Conservation (phyloP, 1,139 yeast species). For the Yamadazyma trypodendri region DNA sequence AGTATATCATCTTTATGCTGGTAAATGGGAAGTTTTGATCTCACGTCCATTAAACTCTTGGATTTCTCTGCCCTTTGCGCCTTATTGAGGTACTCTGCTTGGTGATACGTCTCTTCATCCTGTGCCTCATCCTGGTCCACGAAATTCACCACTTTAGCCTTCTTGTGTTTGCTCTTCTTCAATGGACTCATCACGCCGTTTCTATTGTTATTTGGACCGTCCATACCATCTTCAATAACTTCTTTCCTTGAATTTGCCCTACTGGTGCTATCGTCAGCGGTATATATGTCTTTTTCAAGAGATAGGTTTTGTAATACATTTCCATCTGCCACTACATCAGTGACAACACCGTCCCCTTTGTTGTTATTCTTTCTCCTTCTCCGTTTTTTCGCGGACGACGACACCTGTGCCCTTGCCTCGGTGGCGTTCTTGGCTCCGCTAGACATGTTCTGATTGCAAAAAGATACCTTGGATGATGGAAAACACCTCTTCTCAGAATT, state of each 20-base stretch:
- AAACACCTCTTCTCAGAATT: not conserved
- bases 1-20: slow-evolving; percentile 67
- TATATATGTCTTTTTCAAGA: not conserved
- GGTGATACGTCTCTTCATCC: slow-evolving; percentile 21
- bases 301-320: not conserved
- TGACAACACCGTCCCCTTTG: not conserved
- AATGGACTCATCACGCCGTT: not conserved
- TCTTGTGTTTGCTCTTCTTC: not conserved
- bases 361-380: slow-evolving; percentile 23
- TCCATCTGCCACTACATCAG: not conserved
- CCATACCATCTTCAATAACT: not conserved
- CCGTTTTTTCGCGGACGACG: slow-evolving; percentile 15
- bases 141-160: not conserved
- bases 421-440: not conserved
- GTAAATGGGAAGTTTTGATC: slow-evolving; percentile 72
- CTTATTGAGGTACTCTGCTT: slow-evolving; percentile 7
- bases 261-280: not conserved
- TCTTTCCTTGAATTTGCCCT: not conserved
- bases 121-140: slow-evolving; percentile 1
- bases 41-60: slow-evolving; percentile 41
- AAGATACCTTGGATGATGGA: not conserved
- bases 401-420: not conserved
- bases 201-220: too few species aligned
- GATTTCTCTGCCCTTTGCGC: slow-evolving; percentile 42
- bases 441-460: not conserved